Conservation (phyloP, 306 rosid genomes). For the Psophocarpus tetragonolobus region DNA sequence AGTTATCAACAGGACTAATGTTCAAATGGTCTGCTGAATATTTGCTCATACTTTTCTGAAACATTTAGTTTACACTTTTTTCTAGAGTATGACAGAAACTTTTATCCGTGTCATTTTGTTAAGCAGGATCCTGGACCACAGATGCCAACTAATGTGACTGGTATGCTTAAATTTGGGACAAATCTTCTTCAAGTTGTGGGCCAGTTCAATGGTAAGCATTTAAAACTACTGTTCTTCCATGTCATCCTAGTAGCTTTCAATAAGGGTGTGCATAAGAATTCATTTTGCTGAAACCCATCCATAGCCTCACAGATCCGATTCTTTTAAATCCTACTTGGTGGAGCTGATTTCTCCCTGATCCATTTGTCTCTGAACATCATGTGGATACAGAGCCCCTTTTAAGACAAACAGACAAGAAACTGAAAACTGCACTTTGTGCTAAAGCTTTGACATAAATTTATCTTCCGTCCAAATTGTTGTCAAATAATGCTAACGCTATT, state of each 20-base stretch:
- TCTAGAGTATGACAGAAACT: constrained; percentile 28
- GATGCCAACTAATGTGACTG: constrained; percentile 73
- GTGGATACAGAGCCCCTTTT: no score
- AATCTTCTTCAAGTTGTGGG: constrained; percentile 93
- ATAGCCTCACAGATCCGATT: no score
- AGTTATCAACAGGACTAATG: constrained; percentile 56
- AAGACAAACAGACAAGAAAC: no score
- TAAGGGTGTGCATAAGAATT: no score
- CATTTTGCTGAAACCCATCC: no score
- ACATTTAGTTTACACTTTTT: constrained; percentile 27
- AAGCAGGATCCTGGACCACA: constrained; percentile 89
- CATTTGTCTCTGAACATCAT: no score
- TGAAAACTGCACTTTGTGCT: no score
- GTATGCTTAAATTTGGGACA: constrained; percentile 73
- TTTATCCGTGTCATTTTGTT: constrained; percentile 20
- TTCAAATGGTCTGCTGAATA: constrained; percentile 57
- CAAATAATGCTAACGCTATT: no score
- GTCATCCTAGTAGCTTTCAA: constrained; percentile 36
- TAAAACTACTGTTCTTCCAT: constrained; percentile 21
- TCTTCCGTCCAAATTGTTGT: no score
- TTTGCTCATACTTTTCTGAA: constrained; percentile 12
- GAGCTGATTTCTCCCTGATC: no score
- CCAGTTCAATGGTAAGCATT: constrained; percentile 73
- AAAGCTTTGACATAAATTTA: no score
- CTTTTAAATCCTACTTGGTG: no score